Base-by-base conservation (phyloP, 345 rosid genomes). In the Streptanthus diversifolius region DNA sequence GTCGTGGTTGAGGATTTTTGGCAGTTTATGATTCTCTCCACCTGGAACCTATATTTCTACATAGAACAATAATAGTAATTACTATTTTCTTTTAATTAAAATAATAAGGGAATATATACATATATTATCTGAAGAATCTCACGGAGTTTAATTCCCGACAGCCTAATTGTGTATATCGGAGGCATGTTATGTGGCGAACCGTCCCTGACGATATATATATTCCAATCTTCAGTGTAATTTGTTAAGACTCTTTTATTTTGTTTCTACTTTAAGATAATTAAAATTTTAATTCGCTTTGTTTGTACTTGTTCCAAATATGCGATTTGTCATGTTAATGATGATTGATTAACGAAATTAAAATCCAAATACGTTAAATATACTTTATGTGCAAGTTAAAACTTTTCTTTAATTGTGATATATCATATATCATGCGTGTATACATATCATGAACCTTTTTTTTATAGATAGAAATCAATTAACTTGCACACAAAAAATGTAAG, bases 1-100 rank as follows among this genome's bases (percentile, higher is more conserved):
- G 79, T 74, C 37, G 54, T 74, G 73, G 30, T 74, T 75, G 47
- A 37, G 63, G 52, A 44, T 13, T 57, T 49, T 53, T 52, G 48
- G 69, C 74, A 76, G 41, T 75, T 69, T 69, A 54, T 62, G 70
- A 75, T 75, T 69, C 70, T 53, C 51, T 4, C 52, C 79, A 75
- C 75, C 65, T 76, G 48, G 59, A 60, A 43, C 61, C 35, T 47
- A 48, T 73, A 59, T 51, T 48, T 21, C 18, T 51, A 40, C 22
- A 49, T 39, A 14, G 10, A 66, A 66, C 9, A 48, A 36, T 27
- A 55, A 33, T 54, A 44, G 65, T 54, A 72, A 63, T 72, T 30
- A 32, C 36, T 44, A 9, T 8, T 45, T 18, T 19, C 13, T 37
- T 59, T 12, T 52, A 5, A 30, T 53, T 4, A 22, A n/a, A 19